Percentiles rank a stretch among this genome's conserved stretches.
These are phyloP conservation scores for Sporodiniella umbellata DNA, from an alignment of 371 early-diverging fungal species.

Conservation along the genomic window DNA sequence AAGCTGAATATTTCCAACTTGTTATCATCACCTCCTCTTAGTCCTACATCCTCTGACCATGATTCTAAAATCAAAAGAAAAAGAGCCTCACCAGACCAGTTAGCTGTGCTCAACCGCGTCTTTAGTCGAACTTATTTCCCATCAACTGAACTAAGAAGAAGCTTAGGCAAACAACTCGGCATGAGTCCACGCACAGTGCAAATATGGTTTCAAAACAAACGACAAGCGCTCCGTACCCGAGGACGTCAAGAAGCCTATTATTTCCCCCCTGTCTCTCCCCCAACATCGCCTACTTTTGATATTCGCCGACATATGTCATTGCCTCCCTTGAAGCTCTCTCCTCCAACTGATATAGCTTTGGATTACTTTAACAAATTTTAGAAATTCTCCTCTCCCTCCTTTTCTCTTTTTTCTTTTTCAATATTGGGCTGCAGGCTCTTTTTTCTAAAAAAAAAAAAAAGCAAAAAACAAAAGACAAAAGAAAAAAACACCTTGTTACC, in stretches of 20 bases:
- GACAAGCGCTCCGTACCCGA: constrained; percentile 59
- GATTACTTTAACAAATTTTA: too few species aligned
- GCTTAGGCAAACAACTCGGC: constrained; percentile 79
- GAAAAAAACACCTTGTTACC: too few species aligned
- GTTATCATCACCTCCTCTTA: constrained; percentile 8
- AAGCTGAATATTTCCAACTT: constrained; percentile 15
- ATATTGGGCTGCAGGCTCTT: too few species aligned
- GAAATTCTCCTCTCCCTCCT: too few species aligned
- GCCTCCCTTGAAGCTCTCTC: too few species aligned
- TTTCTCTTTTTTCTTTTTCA: too few species aligned
- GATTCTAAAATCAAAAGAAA: constrained; percentile 46
- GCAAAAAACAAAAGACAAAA: too few species aligned
- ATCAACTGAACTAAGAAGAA: constrained; percentile 75
- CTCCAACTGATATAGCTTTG: too few species aligned
- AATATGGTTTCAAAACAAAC: constrained; percentile 96
- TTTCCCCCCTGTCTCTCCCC: constrained; percentile 53
- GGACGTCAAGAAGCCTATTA: constrained; percentile 42
- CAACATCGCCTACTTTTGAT: constrained; percentile 22
- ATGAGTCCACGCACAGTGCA: constrained; percentile 86
- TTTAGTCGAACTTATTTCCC: constrained; percentile 56
- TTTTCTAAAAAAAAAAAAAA: too few species aligned
- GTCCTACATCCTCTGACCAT: not conserved
- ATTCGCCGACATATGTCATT: not conserved
- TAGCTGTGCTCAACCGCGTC: constrained; percentile 52
- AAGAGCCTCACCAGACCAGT: constrained; percentile 44